Percentiles rank a stretch among this genome's conserved stretches.
Conservation (phyloP, 805 yeast genomes). For the Pichia thaimueangensis region DNA sequence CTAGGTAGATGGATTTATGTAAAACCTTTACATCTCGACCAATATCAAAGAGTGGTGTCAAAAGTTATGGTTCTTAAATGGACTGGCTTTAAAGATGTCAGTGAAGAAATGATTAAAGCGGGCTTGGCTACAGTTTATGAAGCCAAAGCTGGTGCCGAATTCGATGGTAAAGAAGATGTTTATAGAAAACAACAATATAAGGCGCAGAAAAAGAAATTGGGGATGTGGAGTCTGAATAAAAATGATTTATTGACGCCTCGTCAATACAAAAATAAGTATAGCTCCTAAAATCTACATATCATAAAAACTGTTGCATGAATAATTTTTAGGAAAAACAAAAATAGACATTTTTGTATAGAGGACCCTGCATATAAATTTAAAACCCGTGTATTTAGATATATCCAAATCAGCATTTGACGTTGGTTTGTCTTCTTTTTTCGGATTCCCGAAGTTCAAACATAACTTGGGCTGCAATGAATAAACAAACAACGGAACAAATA, state of each 20-base stretch:
- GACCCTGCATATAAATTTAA: neutral
- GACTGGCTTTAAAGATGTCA: conserved; percentile 71
- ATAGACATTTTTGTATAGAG: too few relatives aligned
- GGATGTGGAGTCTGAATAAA: conserved; percentile 56
- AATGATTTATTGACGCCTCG: conserved; percentile 63
- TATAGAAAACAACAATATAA: conserved; percentile 54
- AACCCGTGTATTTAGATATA: neutral
- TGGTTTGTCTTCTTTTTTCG: conserved; percentile 78
- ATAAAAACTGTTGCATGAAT: too few relatives aligned
- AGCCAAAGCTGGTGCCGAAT: conserved; percentile 73
- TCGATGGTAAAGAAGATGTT: conserved; percentile 64
- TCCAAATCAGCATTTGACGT: conserved; percentile 59
- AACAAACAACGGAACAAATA: conserved; percentile 49
- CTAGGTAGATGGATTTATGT: conserved; percentile 64
- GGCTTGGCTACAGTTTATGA: conserved; percentile 91
- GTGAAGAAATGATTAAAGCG: conserved; percentile 75
- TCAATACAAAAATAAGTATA: conserved; percentile 53
- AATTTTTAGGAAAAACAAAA: too few relatives aligned
- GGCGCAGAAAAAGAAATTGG: conserved; percentile 52
- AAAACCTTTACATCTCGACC: conserved; percentile 78
- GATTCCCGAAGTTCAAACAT: conserved; percentile 91
- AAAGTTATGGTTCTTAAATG: conserved; percentile 56
- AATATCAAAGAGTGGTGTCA: conserved; percentile 83
- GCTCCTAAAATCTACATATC: too few relatives aligned
- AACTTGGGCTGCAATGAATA: conserved; percentile 82